Evolutionary conservation across 1,284 basidiomycete genomes (phyloP), one percentile per base, ranked within the genome.

Genomic region (Heterobasidion parviporum): DNA sequence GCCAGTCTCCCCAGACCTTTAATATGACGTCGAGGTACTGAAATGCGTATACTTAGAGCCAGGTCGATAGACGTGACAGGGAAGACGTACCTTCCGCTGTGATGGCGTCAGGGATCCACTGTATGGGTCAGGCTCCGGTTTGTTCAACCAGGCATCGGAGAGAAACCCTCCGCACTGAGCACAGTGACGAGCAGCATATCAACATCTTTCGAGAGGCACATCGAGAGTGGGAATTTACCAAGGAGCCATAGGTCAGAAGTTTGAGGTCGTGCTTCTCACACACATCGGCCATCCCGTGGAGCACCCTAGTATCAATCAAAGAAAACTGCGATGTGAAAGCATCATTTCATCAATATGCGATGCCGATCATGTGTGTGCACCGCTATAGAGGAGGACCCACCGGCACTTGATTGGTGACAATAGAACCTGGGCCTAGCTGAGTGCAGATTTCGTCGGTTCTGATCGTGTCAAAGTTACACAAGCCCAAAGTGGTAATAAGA

Each of bases 371-470:
- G 18, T n/a, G 9, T 38, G 14, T 6, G 35, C 15, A 15, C 54
- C 26, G 32, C 18, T 43, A 16, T 44, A 44, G 50, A n/a, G 32
- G 33, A 26, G 12, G 26, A 60, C 69, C 53, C 66, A 89, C 89
- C 77, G 88, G 89, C 16, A 92, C 83, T 71, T 92, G 89, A 67
- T 92, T 92, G 10, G 87, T 86, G 34, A 89, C 85, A 54, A 92
- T 82, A 18, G 75, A 76, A 5, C 82, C 85, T 7, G 81, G 78
- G 12, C 86, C 86, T 16, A 82, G 70, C 57, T 81, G 76, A 9
- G 81, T 81, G 69, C 90, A 92, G 55, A 91, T 89, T 67, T 92
- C 87, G 64, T 89, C 85, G 49, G 81, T 88, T 50, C 78, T 74
- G 56, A 79, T 77, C 1, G 87, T 69, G 67, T 92, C 88, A 63